These are phyloP conservation scores for Cytospora piceae DNA, from an alignment of 2,329 filamentous ascomycete genomes.

Conservation along the genomic window DNA sequence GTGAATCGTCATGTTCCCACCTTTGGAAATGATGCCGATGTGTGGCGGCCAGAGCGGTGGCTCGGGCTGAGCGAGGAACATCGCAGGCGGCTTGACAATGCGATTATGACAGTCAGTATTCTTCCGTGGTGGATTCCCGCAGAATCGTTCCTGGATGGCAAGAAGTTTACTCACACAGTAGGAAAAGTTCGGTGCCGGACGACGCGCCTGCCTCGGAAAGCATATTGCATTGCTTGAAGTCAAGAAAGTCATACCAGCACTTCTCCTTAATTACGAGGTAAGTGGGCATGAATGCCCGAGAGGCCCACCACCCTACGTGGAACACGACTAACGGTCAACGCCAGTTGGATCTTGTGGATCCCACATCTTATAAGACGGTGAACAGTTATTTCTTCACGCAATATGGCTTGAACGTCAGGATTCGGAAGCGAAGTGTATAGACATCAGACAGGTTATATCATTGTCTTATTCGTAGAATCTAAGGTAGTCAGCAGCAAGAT, in stretches of 20 bases:
- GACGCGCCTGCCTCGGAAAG: constrained; percentile 14
- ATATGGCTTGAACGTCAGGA: background rate
- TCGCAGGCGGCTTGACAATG: background rate
- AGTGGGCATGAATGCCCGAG: background rate
- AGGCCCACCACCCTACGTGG: background rate
- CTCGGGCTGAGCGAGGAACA: constrained; percentile 28
- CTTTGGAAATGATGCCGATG: constrained; percentile 60
- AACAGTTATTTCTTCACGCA: background rate
- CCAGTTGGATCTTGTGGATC: background rate
- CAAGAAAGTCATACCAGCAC: constrained; percentile 9
- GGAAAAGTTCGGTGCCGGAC: constrained; percentile 11
- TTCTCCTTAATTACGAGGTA: constrained; percentile 8
- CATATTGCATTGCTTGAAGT: constrained; percentile 7
- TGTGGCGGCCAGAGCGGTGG: constrained; percentile 62
- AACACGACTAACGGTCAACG: background rate
- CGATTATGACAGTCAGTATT: background rate
- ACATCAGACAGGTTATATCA: background rate
- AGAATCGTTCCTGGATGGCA: background rate
- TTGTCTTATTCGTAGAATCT: background rate
- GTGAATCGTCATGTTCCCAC: constrained; percentile 59
- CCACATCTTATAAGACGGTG: background rate
- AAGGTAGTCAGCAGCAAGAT: constrained; percentile 21
- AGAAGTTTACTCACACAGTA: background rate
- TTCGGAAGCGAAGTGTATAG: background rate
- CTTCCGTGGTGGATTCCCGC: background rate